Percentiles rank a stretch among this genome's conserved stretches.
Evolutionary conservation across 352 stramenopile species (phyloP).

Genomic region (Blastocystis hominis): DNA sequence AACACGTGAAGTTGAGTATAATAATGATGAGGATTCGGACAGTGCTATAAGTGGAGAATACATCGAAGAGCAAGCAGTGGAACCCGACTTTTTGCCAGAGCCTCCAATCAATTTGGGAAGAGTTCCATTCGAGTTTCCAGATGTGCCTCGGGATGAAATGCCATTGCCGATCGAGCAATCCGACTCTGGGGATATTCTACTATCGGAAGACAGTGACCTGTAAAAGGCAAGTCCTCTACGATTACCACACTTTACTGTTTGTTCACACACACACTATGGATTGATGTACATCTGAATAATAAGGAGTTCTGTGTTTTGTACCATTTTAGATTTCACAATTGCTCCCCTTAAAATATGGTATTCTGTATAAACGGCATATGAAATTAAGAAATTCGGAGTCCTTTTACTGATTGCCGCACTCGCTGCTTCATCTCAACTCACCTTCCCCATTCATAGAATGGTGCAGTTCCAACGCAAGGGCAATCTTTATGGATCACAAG

Average conservation of each 20-base stretch:
- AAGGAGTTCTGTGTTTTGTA: background rate
- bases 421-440: background rate
- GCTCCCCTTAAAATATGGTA: background rate
- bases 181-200: too few species aligned
- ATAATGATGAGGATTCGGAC: too few species aligned
- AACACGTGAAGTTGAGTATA: background rate
- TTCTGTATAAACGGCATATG: background rate
- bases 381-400: background rate
- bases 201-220: too few species aligned
- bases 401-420: background rate
- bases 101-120: too few species aligned
- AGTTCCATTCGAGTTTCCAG: too few species aligned
- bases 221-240: background rate
- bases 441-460: slow-evolving; percentile 46
- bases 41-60: too few species aligned
- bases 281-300: background rate
- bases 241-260: background rate
- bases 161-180: too few species aligned
- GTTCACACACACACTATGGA: background rate
- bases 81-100: too few species aligned
- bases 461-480: slow-evolving; percentile 38
- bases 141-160: too few species aligned
- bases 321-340: background rate
- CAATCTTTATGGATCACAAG: slow-evolving; percentile 31
- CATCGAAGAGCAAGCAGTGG: too few species aligned